phyloP scores from a whole-genome alignment of 768 basidiomycete species.

The Psilocybe subaeruginosa region DNA sequence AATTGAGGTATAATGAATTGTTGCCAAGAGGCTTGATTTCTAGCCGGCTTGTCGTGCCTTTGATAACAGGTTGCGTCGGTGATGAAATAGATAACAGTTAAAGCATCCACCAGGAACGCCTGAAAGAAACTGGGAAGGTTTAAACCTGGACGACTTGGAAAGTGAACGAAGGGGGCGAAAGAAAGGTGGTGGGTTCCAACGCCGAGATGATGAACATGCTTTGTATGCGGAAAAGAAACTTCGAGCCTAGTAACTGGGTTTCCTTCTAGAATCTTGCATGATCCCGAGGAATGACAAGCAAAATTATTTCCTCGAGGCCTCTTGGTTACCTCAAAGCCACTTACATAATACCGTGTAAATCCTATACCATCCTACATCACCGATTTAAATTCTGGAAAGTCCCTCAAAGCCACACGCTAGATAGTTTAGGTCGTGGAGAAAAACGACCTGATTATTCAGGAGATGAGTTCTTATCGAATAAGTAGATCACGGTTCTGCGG shows the following conservation, averaged over 20 bases:
- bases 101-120: background rate
- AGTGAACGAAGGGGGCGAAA: conserved; percentile 23
- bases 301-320: background rate
- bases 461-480: no score
- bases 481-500: no score
- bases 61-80: background rate
- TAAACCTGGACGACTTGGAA: background rate
- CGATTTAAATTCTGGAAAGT: background rate
- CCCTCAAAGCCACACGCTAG: no score
- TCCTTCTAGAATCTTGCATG: background rate
- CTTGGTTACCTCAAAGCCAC: background rate
- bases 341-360: background rate
- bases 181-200: conserved; percentile 44
- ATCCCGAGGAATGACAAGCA: background rate
- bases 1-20: background rate
- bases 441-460: no score
- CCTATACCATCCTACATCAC: background rate
- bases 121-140: background rate
- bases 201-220: conserved; percentile 4
- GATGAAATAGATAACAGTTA: background rate
- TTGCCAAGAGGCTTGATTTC: conserved; percentile 4
- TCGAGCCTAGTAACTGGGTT: background rate
- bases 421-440: no score
- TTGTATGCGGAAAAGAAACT: conserved; percentile 11
- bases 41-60: conserved; percentile 2